Conservation (phyloP, 2,329 filamentous ascomycete species). For the Dothideomycetidae sp. region DNA sequence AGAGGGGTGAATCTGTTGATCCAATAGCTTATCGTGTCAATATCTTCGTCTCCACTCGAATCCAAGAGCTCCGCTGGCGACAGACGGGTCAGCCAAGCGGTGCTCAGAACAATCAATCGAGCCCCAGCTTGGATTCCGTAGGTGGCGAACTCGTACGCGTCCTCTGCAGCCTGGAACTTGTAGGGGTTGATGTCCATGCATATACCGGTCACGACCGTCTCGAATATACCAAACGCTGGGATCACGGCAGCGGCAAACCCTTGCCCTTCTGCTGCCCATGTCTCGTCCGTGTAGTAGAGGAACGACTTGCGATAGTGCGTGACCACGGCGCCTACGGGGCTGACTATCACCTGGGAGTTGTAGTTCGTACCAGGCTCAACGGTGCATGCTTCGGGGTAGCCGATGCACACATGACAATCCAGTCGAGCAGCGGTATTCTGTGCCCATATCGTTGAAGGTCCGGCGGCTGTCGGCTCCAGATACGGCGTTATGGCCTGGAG, state of each 20-base stretch:
- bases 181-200: conserved; percentile 51
- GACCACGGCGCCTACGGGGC: conserved; percentile 39
- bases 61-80: conserved; percentile 34
- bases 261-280: conserved; percentile 43
- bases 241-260: conserved; percentile 24
- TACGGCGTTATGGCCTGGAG: conserved; percentile 52
- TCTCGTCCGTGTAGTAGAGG: conserved; percentile 53
- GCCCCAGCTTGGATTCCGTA: conserved; percentile 44
- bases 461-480: conserved; percentile 51
- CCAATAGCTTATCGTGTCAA: conserved; percentile 66
- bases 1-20: conserved; percentile 53
- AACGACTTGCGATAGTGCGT: conserved; percentile 50
- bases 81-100: conserved; percentile 60
- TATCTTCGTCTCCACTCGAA: conserved; percentile 44
- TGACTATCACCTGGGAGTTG: conserved; percentile 46
- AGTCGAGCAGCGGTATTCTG: conserved; percentile 49
- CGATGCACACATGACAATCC: conserved; percentile 53
- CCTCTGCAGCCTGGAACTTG: conserved; percentile 44
- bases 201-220: conserved; percentile 30
- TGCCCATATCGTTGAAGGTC: conserved; percentile 59
- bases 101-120: conserved; percentile 53
- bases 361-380: conserved; percentile 27
- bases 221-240: conserved; percentile 23
- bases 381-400: conserved; percentile 51
- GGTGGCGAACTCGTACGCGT: conserved; percentile 42